phyloP scores from a whole-genome alignment of 116 monocot species.

The Iris pallida region DNA sequence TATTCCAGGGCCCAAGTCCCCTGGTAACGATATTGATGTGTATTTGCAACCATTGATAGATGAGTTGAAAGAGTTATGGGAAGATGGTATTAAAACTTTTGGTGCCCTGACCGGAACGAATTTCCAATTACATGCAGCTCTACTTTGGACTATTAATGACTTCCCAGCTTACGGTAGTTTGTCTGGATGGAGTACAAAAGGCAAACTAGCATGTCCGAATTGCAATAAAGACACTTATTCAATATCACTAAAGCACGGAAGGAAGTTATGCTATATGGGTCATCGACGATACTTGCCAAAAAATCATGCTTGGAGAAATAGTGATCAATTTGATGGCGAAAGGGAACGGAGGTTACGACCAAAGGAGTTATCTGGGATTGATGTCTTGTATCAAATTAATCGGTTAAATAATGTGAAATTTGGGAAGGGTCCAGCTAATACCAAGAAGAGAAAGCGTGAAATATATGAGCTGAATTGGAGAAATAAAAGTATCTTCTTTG shows the following conservation, averaged over 20 bases:
- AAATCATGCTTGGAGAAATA: neutral
- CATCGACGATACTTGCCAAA: neutral
- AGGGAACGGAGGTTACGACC: neutral
- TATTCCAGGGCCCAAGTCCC: conserved; percentile 6
- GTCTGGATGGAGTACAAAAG: neutral
- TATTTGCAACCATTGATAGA: conserved; percentile 9
- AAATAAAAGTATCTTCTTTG: neutral
- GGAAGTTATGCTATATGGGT: neutral
- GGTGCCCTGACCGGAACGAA: neutral
- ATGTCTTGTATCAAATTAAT: neutral
- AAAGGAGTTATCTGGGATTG: neutral
- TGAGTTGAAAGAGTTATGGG: neutral
- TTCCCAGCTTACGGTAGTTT: neutral
- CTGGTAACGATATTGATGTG: conserved; percentile 10
- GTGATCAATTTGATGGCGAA: neutral
- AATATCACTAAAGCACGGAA: no score
- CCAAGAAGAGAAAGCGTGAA: neutral
- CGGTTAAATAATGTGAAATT: neutral
- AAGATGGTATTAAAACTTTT: neutral
- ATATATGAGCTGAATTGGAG: neutral
- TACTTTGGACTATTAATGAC: conserved; percentile 4
- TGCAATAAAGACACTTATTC: neutral
- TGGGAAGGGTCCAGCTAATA: neutral
- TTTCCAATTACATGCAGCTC: neutral
- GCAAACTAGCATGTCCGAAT: neutral